Evolutionary conservation across 1,284 basidiomycete species (phyloP).

Genomic region (Puccinia triticina): DNA sequence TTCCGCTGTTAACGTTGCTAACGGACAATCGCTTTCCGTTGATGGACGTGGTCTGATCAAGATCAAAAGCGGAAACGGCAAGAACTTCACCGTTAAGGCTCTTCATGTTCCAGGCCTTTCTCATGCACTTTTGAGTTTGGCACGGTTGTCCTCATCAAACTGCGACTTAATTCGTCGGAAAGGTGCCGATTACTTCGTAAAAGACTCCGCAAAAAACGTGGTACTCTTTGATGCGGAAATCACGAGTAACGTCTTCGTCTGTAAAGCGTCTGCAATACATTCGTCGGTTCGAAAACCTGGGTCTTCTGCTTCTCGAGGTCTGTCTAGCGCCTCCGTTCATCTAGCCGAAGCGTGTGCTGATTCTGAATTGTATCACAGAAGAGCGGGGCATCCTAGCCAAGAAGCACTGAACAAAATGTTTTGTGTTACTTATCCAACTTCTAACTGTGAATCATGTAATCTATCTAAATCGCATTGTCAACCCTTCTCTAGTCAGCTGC

Average conservation of each 20-base stretch:
- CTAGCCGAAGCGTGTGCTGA: not conserved
- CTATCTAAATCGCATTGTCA: slow-evolving; percentile 22
- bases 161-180: slow-evolving; percentile 10
- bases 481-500: not conserved
- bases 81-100: not conserved
- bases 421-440: not conserved
- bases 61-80: not conserved
- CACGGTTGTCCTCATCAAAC: not conserved
- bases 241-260: not conserved
- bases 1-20: not conserved
- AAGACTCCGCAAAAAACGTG: not conserved
- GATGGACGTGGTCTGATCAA: no score
- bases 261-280: no score
- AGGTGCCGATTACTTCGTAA: not conserved
- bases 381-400: not conserved
- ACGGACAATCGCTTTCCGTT: not conserved
- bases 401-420: not conserved
- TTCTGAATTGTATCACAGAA: not conserved
- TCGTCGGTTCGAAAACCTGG: no score
- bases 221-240: not conserved
- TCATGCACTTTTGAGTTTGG: no score
- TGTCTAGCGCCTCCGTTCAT: no score
- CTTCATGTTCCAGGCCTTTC: slow-evolving; percentile 34
- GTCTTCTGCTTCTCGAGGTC: no score
- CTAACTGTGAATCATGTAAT: slow-evolving; percentile 7